Base-by-base conservation (phyloP, 2,329 filamentous ascomycete genomes). In the Lecanicillium sp. region DNA sequence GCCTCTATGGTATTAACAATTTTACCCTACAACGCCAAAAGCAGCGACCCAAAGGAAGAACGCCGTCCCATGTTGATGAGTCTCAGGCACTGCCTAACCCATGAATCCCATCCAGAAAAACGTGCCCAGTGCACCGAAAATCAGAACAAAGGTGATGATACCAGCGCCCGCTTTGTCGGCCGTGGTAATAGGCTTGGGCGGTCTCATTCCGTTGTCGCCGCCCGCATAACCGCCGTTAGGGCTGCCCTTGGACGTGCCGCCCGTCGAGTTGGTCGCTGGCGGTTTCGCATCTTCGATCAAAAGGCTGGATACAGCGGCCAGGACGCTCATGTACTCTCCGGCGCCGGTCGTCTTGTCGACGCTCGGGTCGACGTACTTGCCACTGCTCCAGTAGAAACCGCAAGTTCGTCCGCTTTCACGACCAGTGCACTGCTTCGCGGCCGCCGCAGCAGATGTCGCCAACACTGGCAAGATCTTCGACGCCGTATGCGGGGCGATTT, bases 401-500 rank as follows among this genome's bases (percentile, higher is more conserved):
- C 85, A 88, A 23, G 72, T 71, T n/a, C 75, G 73, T 9, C 78
- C 73, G 8, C 74, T 71, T 1, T 66, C 63, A 3, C 79, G 81
- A 7, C 78, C 81, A 0, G 75, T 79, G 62, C 84, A 89, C 51
- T 79, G 75, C 33, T 70, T 71, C 2, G 79, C 76, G 1, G 83
- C 85, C 0, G 75, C 82, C 47, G 70, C 50, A 5, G 83, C 70
- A 1, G 83, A 84, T 1, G 67, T 73, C 48, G 69, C 67, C 6
- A 89, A 69, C 26, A 79, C 72, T 1, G 79, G 74, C 49, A 77
- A 65, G 54, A 89, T 81, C 14, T 60, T 67, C 1, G 72, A 64
- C 33, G 65, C 64, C 1, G 77, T 81, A 38, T 73, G 74, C 0
- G 85, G 84, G 0, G 79, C 82, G n/a, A 87, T 49, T 54, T 83